Evolutionary conservation across 2,329 filamentous ascomycete species (phyloP), one percentile per base, ranked within the genome.

Genomic region (Ophiocordyceps sinensis): DNA sequence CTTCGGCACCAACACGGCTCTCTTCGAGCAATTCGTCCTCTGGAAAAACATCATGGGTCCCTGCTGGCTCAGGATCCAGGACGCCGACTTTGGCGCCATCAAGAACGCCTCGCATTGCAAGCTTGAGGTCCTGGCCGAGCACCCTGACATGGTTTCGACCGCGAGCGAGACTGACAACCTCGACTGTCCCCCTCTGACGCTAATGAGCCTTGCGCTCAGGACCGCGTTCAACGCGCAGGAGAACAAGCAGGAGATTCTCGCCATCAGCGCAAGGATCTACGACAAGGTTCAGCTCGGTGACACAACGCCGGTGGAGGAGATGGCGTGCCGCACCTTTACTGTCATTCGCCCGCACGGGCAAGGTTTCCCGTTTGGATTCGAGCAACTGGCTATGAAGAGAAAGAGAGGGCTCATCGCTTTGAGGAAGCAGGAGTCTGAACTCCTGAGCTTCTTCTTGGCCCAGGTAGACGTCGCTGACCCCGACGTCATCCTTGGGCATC

Each of bases 21-120:
- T 98, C 0, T 98, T 98, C 52, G 91, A 98, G 62, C 91, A 98
- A 52, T 98, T 98, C 56, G 91, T 98, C 17, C 71, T 98, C 5
- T 95, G 88, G 84, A 96, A 95, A 65, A 94, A 94, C 56, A 85
- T 98, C 51, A 98, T 95, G 89, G 91, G 91, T 2, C 91, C 91
- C 28, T 96, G 91, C 59, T 98, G 91, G 91, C 73, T 98, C 37
- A 88, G 82, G 56, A 91, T 98, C 42, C 75, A 87, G 49, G 81
- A 83, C 49, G 84, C 84, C 28, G 80, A 95, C 58, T 95, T 94
- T 56, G 73, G 74, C 15, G 70, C 82, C 6, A 71, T 96, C 49
- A 89, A 86, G 60, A 95, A 95, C 52, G 84, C 87, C 11, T 98
- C 91, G 1, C 91, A 93, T 75, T 95, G 91, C 70, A 96, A 95